Conservation (phyloP, 139 green algal species). For the Gonium pectorale region DNA sequence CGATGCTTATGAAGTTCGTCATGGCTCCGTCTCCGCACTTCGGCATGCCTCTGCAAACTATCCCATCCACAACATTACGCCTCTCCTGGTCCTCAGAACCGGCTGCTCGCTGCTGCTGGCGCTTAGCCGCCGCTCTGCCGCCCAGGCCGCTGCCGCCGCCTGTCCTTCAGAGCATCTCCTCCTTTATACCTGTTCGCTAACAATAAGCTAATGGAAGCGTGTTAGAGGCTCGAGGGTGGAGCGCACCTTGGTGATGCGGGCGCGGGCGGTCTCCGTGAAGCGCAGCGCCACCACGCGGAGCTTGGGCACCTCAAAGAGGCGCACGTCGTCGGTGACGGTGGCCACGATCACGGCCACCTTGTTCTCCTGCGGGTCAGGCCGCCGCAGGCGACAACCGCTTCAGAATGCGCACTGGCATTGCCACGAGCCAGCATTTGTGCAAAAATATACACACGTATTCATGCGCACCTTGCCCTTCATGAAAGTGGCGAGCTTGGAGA, state of each 20-base stretch:
- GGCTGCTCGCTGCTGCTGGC: slow-evolving; percentile 26
- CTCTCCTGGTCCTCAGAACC: too few species aligned
- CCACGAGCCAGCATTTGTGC: too few species aligned
- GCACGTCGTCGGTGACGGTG: slow-evolving; percentile 96
- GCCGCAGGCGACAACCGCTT: too few species aligned
- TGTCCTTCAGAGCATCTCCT: too few species aligned
- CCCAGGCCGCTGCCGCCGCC: neutral
- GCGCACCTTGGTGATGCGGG: slow-evolving; percentile 94
- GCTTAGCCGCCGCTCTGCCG: slow-evolving; percentile 20
- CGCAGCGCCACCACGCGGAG: slow-evolving; percentile 90
- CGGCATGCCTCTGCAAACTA: too few species aligned
- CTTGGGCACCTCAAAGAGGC: slow-evolving; percentile 94
- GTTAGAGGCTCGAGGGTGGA: too few species aligned
- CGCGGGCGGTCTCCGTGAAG: slow-evolving; percentile 97
- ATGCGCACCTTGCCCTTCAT: slow-evolving; percentile 91
- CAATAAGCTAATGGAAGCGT: too few species aligned
- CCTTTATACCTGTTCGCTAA: neutral
- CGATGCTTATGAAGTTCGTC: too few species aligned
- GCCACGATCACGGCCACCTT: slow-evolving; percentile 96
- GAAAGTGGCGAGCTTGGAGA: slow-evolving; percentile 94
- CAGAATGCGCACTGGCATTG: too few species aligned
- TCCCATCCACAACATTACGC: too few species aligned
- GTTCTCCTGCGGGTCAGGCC: slow-evolving; percentile 77
- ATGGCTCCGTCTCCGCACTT: too few species aligned
- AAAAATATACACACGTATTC: neutral